Conservation (phyloP, 768 basidiomycete genomes). For the Tricholoma furcatifolium region DNA sequence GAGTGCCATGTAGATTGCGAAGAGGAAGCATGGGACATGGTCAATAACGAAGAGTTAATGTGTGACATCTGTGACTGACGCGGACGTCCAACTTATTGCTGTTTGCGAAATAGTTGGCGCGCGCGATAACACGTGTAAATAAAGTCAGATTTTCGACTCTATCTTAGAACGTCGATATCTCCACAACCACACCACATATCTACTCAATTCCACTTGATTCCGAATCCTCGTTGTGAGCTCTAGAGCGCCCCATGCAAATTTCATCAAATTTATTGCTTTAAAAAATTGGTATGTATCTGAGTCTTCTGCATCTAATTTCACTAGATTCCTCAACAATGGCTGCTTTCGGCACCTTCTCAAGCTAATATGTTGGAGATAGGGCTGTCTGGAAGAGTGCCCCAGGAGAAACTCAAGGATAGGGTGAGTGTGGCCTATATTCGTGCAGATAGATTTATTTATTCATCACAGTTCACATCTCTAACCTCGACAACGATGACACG, state of each 20-base stretch:
- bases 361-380: too few species aligned
- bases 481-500: neutral
- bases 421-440: too few species aligned
- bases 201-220: neutral
- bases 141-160: neutral
- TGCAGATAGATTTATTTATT: neutral
- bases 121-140: too few species aligned
- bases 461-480: neutral
- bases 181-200: neutral
- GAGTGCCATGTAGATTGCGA: slow-evolving; percentile 56
- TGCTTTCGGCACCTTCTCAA: too few species aligned
- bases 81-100: neutral
- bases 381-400: too few species aligned
- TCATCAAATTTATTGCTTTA: neutral
- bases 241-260: neutral
- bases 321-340: neutral
- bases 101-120: neutral
- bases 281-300: too few species aligned
- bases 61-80: neutral
- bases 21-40: slow-evolving; percentile 25
- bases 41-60: neutral
- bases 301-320: neutral
- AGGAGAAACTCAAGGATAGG: too few species aligned
- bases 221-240: neutral
- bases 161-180: neutral